phyloP scores from a whole-genome alignment of 169 alveolate genomes.

The Plasmodium malariae region DNA sequence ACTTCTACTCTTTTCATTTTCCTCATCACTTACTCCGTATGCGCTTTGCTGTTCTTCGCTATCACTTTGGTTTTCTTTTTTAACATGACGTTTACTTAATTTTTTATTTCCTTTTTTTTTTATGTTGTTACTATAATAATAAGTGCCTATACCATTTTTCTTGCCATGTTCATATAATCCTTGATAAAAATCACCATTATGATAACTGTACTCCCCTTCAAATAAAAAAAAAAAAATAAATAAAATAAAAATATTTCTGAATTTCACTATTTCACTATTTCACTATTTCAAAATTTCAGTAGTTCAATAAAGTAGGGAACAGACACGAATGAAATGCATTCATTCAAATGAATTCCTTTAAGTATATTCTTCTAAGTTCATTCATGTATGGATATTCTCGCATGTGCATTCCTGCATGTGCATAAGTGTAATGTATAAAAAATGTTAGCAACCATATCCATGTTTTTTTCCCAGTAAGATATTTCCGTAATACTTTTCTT shows the following conservation, averaged over 20 bases:
- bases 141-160: conserved; percentile 71
- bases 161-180: conserved; percentile 45
- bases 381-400: neutral
- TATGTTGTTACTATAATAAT: conserved; percentile 14
- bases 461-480: conserved; percentile 62
- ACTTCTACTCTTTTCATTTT: neutral
- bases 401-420: neutral
- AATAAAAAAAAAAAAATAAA: conserved; percentile 3
- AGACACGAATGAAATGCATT: too few species aligned
- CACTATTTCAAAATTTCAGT: too few species aligned
- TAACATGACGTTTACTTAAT: neutral
- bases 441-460: conserved; percentile 45
- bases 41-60: conserved; percentile 8
- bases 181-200: conserved; percentile 58
- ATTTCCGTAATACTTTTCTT: conserved; percentile 64
- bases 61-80: neutral
- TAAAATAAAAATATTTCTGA: neutral
- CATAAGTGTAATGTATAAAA: neutral
- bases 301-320: too few species aligned
- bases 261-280: too few species aligned
- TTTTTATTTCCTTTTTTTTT: conserved; percentile 9
- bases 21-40: too few species aligned
- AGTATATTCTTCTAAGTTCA: too few species aligned
- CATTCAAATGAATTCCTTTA: too few species aligned
- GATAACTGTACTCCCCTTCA: conserved; percentile 43